phyloP scores from a whole-genome alignment of 495 filamentous ascomycete genomes.

The Aspergillus kassunensis region DNA sequence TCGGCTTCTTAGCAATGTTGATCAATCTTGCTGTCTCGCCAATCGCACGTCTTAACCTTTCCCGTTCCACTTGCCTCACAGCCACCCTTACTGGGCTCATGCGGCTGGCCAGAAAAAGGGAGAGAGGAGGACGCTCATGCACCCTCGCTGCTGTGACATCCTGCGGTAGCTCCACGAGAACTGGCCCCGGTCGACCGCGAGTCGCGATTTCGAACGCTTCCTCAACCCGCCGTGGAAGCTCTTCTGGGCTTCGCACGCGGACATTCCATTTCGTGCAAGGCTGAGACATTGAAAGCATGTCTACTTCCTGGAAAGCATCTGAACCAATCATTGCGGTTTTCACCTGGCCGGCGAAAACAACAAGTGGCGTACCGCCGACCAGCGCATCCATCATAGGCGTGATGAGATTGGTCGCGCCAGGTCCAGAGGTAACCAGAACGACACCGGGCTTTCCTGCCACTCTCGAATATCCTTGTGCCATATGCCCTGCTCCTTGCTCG shows the following conservation, averaged over 20 bases:
- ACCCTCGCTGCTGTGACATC: slow-evolving; percentile 54
- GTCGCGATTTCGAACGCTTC: slow-evolving; percentile 63
- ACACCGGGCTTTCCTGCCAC: slow-evolving; percentile 57
- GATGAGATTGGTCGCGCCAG: slow-evolving; percentile 59
- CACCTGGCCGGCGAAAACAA: slow-evolving; percentile 61
- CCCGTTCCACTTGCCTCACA: slow-evolving; percentile 43
- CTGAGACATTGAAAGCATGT: slow-evolving; percentile 57
- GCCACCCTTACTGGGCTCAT: slow-evolving; percentile 53
- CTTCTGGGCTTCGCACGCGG: slow-evolving; percentile 56
- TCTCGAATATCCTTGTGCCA: slow-evolving; percentile 62
- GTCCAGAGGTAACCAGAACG: slow-evolving; percentile 60
- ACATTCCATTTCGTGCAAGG: slow-evolving; percentile 66
- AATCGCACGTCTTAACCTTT: slow-evolving; percentile 47
- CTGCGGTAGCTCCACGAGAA: slow-evolving; percentile 59
- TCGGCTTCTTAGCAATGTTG: slow-evolving; percentile 55
- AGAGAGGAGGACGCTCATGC: slow-evolving; percentile 51
- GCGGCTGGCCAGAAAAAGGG: slow-evolving; percentile 48
- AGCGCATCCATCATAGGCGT: slow-evolving; percentile 62
- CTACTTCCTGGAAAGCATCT: slow-evolving; percentile 62
- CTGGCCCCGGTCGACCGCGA: slow-evolving; percentile 55
- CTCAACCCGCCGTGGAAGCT: slow-evolving; percentile 55
- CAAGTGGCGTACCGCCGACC: slow-evolving; percentile 58
- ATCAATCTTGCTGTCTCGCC: slow-evolving; percentile 49
- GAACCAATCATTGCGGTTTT: slow-evolving; percentile 51
- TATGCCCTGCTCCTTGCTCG: slow-evolving; percentile 64